Evolutionary conservation across 2,329 filamentous ascomycete species (phyloP).

Genomic region (Alternaria triticina): DNA sequence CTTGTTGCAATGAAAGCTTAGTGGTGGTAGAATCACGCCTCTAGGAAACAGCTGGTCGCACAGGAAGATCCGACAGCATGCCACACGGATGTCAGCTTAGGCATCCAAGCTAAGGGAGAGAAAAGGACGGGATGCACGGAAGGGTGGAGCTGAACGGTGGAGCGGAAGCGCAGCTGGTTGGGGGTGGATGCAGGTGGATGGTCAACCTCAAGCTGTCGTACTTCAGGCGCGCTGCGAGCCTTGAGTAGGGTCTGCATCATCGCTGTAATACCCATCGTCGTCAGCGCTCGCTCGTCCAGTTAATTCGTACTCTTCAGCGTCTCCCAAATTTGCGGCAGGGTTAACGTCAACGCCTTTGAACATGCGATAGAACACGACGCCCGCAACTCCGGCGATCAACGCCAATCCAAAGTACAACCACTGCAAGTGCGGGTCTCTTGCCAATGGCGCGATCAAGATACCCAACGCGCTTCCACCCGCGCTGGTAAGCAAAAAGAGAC

Average conservation of each 20-base stretch:
- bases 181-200: neutral
- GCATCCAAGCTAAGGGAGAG: neutral
- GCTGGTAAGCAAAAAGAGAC: slow-evolving; percentile 66
- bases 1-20: neutral
- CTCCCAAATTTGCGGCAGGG: neutral
- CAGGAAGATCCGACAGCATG: neutral
- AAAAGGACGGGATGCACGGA: neutral
- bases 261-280: slow-evolving; percentile 5
- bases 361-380: slow-evolving; percentile 60
- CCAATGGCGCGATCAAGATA: slow-evolving; percentile 65
- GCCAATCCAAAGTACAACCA: slow-evolving; percentile 71
- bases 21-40: neutral
- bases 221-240: neutral
- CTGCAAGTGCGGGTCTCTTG: slow-evolving; percentile 68
- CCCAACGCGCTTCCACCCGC: slow-evolving; percentile 66
- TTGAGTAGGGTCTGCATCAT: neutral
- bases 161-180: neutral
- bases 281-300: neutral
- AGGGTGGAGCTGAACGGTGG: neutral
- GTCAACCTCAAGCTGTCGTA: neutral
- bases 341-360: slow-evolving; percentile 43
- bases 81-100: neutral
- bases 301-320: slow-evolving; percentile 25
- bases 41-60: neutral
- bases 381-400: slow-evolving; percentile 55